Conservation (phyloP, 345 rosid species). For the Dipteronia dyeriana region DNA sequence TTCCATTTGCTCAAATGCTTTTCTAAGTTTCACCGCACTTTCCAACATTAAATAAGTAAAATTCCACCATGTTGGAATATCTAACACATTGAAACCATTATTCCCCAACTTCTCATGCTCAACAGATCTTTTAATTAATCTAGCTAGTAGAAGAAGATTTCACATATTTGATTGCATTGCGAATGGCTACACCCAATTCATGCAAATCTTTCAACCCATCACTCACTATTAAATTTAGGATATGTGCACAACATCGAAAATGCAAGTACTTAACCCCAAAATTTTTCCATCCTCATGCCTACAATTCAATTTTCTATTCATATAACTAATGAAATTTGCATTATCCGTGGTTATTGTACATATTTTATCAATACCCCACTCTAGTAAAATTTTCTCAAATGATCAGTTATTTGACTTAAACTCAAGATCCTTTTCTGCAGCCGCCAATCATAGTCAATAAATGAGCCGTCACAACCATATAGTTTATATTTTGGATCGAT, state of each 20-base stretch:
- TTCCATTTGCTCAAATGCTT: slow-evolving; percentile 9
- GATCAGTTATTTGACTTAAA: no score
- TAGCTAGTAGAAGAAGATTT: not conserved
- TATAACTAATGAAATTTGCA: not conserved
- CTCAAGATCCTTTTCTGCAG: no score
- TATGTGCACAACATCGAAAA: not conserved
- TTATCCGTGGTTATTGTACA: no score
- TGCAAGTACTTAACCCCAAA: not conserved
- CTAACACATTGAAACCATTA: not conserved
- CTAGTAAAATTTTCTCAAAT: no score
- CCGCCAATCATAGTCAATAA: no score
- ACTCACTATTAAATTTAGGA: no score
- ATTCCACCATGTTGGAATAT: not conserved
- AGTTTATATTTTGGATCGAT: no score
- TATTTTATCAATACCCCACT: no score
- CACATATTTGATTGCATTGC: slow-evolving; percentile 1
- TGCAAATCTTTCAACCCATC: no score
- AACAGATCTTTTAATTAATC: not conserved
- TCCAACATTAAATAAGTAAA: not conserved
- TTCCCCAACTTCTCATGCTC: not conserved
- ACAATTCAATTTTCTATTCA: not conserved
- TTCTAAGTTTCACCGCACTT: not conserved
- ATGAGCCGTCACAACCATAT: no score
- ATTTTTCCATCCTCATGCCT: not conserved
- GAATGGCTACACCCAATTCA: no score